phyloP scores from a whole-genome alignment of 2,329 filamentous ascomycete genomes.

The Mycocentrospora acerina region DNA sequence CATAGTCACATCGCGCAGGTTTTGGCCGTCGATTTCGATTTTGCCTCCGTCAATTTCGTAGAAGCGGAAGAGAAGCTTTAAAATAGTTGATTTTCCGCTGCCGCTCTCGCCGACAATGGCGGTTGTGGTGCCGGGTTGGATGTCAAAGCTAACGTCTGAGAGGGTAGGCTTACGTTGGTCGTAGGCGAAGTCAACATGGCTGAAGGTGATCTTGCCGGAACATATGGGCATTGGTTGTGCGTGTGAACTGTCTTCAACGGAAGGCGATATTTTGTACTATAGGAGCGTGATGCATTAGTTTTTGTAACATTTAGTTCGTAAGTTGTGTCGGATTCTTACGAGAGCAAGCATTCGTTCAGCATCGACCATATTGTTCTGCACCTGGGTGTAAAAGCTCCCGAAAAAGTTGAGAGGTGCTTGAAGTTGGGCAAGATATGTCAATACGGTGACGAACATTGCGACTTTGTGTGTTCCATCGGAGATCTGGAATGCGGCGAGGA shows the following conservation, averaged over 20 bases:
- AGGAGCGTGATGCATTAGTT: too few species aligned
- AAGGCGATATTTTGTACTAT: too few species aligned
- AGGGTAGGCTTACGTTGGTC: slow-evolving; percentile 48
- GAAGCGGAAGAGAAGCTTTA: slow-evolving; percentile 59
- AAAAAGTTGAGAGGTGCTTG: slow-evolving; percentile 23
- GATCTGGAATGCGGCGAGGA: slow-evolving; percentile 13
- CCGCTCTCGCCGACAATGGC: slow-evolving; percentile 62
- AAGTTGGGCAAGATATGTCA: slow-evolving; percentile 20
- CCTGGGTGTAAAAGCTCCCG: slow-evolving; percentile 21
- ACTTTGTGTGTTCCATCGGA: slow-evolving; percentile 7
- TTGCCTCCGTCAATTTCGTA: slow-evolving; percentile 56
- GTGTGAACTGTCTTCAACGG: too few species aligned
- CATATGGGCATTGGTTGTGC: too few species aligned
- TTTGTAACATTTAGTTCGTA: too few species aligned
- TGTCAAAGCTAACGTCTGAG: slow-evolving; percentile 49
- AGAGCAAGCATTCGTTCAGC: slow-evolving; percentile 21
- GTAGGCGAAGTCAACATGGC: slow-evolving; percentile 20
- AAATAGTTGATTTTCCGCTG: slow-evolving; percentile 59
- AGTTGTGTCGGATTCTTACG: slow-evolving; percentile 10
- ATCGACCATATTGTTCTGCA: slow-evolving; percentile 24
- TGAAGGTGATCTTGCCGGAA: slow-evolving; percentile 14
- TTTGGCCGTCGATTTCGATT: slow-evolving; percentile 57
- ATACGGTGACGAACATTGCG: slow-evolving; percentile 16
- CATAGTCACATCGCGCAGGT: slow-evolving; percentile 58
- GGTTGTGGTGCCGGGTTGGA: slow-evolving; percentile 53